phyloP scores from a whole-genome alignment of 2,329 filamentous ascomycete genomes.

The Cordyceps javanica region DNA sequence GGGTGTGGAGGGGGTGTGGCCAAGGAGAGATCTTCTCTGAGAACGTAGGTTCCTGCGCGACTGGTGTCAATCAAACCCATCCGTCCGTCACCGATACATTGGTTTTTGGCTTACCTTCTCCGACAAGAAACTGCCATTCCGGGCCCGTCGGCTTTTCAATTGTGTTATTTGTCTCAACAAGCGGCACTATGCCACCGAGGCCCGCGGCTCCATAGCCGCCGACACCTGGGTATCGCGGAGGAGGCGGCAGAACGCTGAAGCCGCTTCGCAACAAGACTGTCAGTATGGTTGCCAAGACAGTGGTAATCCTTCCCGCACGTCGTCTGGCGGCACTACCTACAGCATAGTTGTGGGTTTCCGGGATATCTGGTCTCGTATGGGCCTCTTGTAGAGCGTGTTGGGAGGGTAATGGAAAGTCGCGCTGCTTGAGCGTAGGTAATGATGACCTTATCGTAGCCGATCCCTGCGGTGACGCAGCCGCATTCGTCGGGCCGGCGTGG shows the following conservation, averaged over 20 bases:
- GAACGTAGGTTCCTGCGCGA: constrained; percentile 69
- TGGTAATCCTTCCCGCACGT: not conserved
- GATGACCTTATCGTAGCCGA: constrained; percentile 1
- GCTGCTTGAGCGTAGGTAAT: not conserved
- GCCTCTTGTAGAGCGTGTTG: not conserved
- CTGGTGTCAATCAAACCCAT: not conserved
- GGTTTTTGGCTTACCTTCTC: constrained; percentile 61
- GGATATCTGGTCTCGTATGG: not conserved
- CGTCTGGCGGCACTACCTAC: not conserved
- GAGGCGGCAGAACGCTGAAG: constrained; percentile 74
- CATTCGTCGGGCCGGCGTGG: not conserved
- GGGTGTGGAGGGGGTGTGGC: constrained; percentile 94
- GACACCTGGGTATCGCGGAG: constrained; percentile 72
- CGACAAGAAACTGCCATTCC: constrained; percentile 85
- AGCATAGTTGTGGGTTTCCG: not conserved
- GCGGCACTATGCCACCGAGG: constrained; percentile 60
- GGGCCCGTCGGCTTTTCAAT: constrained; percentile 72
- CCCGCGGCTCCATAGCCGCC: constrained; percentile 65
- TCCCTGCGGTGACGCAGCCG: not conserved
- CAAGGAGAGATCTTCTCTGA: constrained; percentile 86
- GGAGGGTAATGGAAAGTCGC: not conserved
- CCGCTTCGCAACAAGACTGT: constrained; percentile 13
- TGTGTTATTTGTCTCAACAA: constrained; percentile 92
- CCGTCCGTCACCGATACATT: not conserved
- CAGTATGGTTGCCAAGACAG: not conserved